Evolutionary conservation across 2,329 filamentous ascomycete species (phyloP), one percentile per base, ranked within the genome.

Genomic region (Neoscytalidium dimidiatum): DNA sequence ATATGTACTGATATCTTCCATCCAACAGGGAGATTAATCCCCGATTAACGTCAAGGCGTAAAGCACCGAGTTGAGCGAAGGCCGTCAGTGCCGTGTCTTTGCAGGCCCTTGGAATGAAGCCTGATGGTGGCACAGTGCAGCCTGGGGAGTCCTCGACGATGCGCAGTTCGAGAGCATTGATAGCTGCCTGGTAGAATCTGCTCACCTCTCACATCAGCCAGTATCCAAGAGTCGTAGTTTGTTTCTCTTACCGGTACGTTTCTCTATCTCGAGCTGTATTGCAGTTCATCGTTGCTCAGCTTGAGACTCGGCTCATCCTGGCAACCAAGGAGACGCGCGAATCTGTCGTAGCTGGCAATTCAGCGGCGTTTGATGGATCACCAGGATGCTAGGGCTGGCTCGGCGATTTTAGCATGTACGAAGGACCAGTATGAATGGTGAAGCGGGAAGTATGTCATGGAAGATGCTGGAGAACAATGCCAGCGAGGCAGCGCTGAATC

Each of bases 11-110:
- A 66, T 75, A 71, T 41, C 67, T 71, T n/a, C 75, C 69, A 66
- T 78, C 77, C 69, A 78, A 77, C 67, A 78, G 74, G 66, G 75
- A 77, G 21, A 78, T 75, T 28, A 78, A 66, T 53, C 75, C 76
- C 41, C 77, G 69, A 8, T 73, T 72, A 1, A 73, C 70, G 49
- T 76, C 74, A 21, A 78, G 68, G 11, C 75, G 74, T 23, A 78
- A 68, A n/a, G 77, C 75, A 3, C 75, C 77, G 43, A 78, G 63
- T 41, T 78, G 77, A 1, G 76, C 76, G 65, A 78, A 77, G 9
- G 76, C 74, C 9, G 73, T 75, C 66, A 78, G 65, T 41, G 75
- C 75, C 60, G 70, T 72, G 57, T 78, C 77, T 31, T 77, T 72
- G 9, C 73, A 73, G 1, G 72, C 23, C 5, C 43, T 17, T n/a